Conservation (phyloP, 345 rosid species). For the Brassica rapa region DNA sequence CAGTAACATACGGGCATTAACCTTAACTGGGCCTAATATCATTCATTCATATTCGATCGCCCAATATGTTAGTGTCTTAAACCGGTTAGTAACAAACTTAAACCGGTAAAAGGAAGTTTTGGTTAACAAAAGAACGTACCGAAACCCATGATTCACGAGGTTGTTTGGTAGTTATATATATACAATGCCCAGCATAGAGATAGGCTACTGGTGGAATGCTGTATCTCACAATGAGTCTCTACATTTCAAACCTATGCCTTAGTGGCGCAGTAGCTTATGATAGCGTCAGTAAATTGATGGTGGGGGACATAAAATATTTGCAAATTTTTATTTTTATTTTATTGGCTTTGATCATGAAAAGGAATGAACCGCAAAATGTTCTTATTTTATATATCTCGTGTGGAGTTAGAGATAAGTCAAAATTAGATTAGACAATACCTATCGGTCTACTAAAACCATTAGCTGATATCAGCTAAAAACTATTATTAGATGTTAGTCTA, state of each 20-base stretch:
- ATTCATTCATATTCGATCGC: too few species aligned
- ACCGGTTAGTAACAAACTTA: background rate
- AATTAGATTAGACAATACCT: conserved; percentile 27
- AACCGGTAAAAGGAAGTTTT: background rate
- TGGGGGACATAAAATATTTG: background rate
- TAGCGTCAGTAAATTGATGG: background rate
- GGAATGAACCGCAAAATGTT: conserved; percentile 35
- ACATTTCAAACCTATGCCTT: background rate
- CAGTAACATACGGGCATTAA: background rate
- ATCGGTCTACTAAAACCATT: conserved; percentile 13
- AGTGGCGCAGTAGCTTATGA: background rate
- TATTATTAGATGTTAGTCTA: background rate
- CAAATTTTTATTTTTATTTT: background rate
- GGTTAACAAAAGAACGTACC: background rate
- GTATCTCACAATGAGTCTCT: background rate
- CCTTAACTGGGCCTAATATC: background rate
- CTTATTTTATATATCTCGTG: conserved; percentile 16
- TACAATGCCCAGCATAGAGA: background rate
- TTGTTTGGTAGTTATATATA: too few species aligned
- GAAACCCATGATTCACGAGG: too few species aligned
- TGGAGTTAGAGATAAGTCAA: conserved; percentile 37
- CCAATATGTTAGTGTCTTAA: background rate
- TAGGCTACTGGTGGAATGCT: background rate
- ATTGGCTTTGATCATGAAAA: conserved; percentile 20
- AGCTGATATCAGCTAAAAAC: background rate